Conservation (phyloP, 73 alveolate species). For the Paramecium sexaurelia region DNA sequence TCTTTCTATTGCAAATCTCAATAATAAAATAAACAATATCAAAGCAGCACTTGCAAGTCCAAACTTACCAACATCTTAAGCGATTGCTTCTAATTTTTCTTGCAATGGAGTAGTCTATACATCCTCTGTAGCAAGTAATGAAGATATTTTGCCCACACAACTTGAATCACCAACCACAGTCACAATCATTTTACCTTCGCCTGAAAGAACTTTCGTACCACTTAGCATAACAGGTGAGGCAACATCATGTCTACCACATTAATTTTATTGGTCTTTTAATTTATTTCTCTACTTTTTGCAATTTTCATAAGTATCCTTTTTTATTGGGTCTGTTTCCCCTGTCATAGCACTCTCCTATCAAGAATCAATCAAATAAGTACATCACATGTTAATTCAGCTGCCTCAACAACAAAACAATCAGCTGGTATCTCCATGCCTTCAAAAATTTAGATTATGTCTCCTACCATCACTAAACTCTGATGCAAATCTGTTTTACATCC, state of each 20-base stretch:
- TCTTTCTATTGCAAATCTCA: slow-evolving; percentile 74
- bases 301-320: slow-evolving; percentile 67
- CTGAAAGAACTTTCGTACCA: slow-evolving; percentile 77
- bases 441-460: slow-evolving; percentile 76
- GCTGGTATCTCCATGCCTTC: slow-evolving; percentile 89
- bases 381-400: slow-evolving; percentile 70
- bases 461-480: slow-evolving; percentile 79
- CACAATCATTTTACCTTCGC: slow-evolving; percentile 82
- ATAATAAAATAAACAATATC: slow-evolving; percentile 79
- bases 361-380: background rate
- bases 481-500: slow-evolving; percentile 70
- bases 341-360: slow-evolving; percentile 85
- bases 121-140: slow-evolving; percentile 37
- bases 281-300: slow-evolving; percentile 68
- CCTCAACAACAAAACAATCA: slow-evolving; percentile 78
- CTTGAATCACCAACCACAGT: slow-evolving; percentile 76
- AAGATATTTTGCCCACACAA: slow-evolving; percentile 75
- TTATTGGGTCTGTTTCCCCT: slow-evolving; percentile 80
- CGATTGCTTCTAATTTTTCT: slow-evolving; percentile 93
- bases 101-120: slow-evolving; percentile 69
- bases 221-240: slow-evolving; percentile 83
- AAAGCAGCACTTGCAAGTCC: slow-evolving; percentile 89
- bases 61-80: slow-evolving; percentile 89
- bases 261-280: slow-evolving; percentile 8
- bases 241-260: slow-evolving; percentile 70